Conservation (phyloP, 208 protist species). For the Leishmania braziliensis region DNA sequence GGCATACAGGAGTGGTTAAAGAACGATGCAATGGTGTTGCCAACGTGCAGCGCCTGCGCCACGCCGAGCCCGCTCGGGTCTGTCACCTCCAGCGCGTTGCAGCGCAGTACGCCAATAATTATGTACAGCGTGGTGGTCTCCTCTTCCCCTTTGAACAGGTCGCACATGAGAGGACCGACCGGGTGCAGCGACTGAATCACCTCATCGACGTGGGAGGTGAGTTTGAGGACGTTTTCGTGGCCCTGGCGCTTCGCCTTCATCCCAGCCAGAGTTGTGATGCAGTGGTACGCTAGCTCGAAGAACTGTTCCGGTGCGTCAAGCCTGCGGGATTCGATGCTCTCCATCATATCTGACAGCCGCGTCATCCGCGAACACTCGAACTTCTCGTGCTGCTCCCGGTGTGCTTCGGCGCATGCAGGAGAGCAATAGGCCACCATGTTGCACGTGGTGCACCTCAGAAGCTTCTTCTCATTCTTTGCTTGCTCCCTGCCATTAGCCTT, state of each 20-base stretch:
- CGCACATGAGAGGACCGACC: conserved; percentile 50
- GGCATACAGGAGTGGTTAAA: conserved; percentile 89
- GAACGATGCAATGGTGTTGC: conserved; percentile 51
- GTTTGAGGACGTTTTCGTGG: conserved; percentile 43
- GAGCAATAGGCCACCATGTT: conserved; percentile 68
- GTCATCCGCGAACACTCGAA: conserved; percentile 63
- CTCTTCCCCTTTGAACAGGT: conserved; percentile 25
- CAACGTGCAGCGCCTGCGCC: conserved; percentile 74
- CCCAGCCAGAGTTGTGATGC: conserved; percentile 73
- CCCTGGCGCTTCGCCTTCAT: conserved; percentile 36
- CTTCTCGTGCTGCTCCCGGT: conserved; percentile 57
- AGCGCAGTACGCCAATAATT: conserved; percentile 74
- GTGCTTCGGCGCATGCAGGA: conserved; percentile 35
- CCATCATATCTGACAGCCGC: conserved; percentile 61
- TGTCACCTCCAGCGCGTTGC: conserved; percentile 77
- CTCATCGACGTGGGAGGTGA: conserved; percentile 64
- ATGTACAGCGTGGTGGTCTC: conserved; percentile 29
- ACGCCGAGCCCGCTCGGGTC: conserved; percentile 68
- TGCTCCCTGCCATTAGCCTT: not conserved
- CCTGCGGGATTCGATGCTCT: conserved; percentile 30
- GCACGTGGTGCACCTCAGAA: conserved; percentile 40
- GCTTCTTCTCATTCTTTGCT: not conserved
- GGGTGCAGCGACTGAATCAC: conserved; percentile 62
- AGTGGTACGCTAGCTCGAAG: conserved; percentile 67
- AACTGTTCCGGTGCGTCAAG: conserved; percentile 65